A percentile compares a stretch with the other conserved stretches of the same genome.
Conservation (phyloP, 1,284 basidiomycete species). For the Marasmius fiardii region DNA sequence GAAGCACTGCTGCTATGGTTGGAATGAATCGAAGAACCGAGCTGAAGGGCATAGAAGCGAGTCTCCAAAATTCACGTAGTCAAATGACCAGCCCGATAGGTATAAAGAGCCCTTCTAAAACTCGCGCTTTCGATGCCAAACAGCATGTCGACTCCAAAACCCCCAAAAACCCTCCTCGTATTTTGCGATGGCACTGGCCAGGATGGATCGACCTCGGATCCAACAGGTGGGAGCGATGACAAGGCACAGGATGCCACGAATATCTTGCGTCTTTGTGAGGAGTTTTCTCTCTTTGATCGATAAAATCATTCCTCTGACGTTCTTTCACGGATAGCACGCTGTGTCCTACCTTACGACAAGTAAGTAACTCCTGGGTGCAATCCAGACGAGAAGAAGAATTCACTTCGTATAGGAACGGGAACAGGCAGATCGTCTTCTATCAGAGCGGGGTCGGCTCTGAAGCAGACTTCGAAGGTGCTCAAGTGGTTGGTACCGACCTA, state of each 20-base stretch:
- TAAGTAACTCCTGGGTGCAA: not conserved
- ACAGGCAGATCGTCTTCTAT: not conserved
- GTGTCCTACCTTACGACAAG: not conserved
- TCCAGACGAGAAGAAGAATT: not conserved
- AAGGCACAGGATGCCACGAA: not conserved
- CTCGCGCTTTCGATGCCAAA: too few species aligned
- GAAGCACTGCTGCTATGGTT: too few species aligned
- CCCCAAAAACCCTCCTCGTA: too few species aligned
- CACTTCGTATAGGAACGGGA: not conserved
- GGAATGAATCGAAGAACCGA: too few species aligned
- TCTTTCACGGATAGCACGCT: not conserved
- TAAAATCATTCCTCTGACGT: not conserved
- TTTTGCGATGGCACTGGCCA: too few species aligned
- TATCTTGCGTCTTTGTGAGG: not conserved
- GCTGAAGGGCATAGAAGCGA: too few species aligned
- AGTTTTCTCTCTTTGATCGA: not conserved
- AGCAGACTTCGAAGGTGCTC: not conserved
- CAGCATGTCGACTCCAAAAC: too few species aligned
- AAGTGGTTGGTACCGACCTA: not conserved
- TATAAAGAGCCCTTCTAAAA: too few species aligned
- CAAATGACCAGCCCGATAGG: too few species aligned
- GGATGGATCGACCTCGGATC: not conserved
- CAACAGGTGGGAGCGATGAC: not conserved
- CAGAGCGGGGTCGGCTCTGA: not conserved
- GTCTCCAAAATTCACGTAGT: too few species aligned